Base-by-base conservation (phyloP, 257 asterid genomes). In the Rehmannia glutinosa region DNA sequence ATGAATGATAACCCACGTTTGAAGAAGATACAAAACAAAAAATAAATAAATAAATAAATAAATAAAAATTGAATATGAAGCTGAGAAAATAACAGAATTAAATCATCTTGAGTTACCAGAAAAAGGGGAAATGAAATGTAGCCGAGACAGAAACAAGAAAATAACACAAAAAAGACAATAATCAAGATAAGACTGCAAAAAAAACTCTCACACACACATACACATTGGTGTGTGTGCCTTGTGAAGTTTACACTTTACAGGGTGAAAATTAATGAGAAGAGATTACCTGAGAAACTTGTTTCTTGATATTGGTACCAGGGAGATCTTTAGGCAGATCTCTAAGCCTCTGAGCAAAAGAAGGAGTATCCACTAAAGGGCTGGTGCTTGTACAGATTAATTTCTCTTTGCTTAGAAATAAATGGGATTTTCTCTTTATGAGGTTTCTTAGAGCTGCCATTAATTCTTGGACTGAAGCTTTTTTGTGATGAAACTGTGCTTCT, bases 291-390 rank as follows among this genome's bases (percentile, higher is more conserved):
- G 96, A 85, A 39, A 74, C 97, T 59, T 93, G 78, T 62, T 65
- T 82, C 83, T 80, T 90, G 91, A 93, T 90, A 23, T 82, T 82
- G 80, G 97, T 93, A 45, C 80, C 88, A 8, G 99, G 96, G 42
- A 82, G 85, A 60, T 80, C 81, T 76, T 84, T 91, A 52, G 97
- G 91, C 55, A 90, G 84, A 80, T 85, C 90, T 50, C 96, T 83
- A 1, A 90, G 75, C 69, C 94, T 82, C 79, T 86, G 97, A 41
- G 69, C 86, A 72, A 87, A 82, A 32, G 93, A 80, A 23, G 91
- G 74, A 38, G 85, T 68, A 68, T 80, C 84, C 24, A 52, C 75
- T 51, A 78, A 45, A 21, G 87, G 67, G 63, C 47, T 59, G 70
- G 52, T 64, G 57, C 74, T 76, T 4, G 32, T 75, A 6, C 7